Evolutionary conservation across 2,329 filamentous ascomycete genomes (phyloP).

Genomic region (Corinectria fuckeliana): DNA sequence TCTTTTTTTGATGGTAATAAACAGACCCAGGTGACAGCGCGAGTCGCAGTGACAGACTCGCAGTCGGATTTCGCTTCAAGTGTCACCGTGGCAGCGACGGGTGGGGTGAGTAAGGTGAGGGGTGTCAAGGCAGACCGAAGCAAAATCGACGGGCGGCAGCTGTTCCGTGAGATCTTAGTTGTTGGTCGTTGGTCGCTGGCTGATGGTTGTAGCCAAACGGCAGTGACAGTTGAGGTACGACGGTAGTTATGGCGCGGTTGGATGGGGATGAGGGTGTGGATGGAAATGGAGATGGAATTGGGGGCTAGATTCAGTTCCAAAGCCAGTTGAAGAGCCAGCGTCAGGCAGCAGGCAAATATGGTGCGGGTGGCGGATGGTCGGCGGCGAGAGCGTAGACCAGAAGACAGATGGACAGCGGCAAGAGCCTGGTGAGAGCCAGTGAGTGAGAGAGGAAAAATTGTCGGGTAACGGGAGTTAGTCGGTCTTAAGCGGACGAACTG

Average conservation of each 20-base stretch:
- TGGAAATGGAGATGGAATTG: neutral
- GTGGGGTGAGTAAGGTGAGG: neutral
- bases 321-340: neutral
- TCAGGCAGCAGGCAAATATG: neutral
- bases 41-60: neutral
- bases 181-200: neutral
- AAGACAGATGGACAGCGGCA: neutral
- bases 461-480: neutral
- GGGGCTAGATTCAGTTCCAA: neutral
- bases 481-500: slow-evolving; percentile 9
- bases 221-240: slow-evolving; percentile 8
- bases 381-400: neutral
- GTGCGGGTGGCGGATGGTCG: neutral
- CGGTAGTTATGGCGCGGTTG: neutral
- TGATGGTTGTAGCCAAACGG: neutral
- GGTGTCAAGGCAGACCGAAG: neutral
- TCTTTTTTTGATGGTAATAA: neutral
- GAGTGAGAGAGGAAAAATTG: neutral
- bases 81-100: neutral
- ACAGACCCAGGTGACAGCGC: neutral
- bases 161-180: neutral
- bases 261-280: neutral
- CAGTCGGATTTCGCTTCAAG: neutral
- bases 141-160: slow-evolving; percentile 4
- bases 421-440: neutral